Evolutionary conservation across 768 basidiomycete genomes (phyloP).

Genomic region (Lactarius hengduanensis): DNA sequence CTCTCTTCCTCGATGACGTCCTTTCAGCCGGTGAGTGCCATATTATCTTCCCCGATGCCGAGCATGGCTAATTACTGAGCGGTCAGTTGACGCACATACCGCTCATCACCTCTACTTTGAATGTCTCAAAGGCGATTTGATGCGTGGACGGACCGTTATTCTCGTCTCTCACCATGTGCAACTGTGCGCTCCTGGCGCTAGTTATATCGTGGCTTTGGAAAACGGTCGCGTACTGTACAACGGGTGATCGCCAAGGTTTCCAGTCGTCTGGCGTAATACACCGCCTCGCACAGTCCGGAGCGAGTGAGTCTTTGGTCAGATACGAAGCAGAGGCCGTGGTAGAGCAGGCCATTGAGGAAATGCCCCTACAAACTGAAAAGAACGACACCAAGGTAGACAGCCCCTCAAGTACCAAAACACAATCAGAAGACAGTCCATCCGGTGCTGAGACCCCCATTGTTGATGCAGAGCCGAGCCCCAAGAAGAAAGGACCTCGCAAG

Average conservation of each 20-base stretch:
- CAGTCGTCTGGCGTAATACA: slow-evolving; percentile 62
- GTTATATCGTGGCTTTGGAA: slow-evolving; percentile 80
- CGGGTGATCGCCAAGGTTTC: slow-evolving; percentile 69
- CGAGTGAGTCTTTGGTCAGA: slow-evolving; percentile 32
- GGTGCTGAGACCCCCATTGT: slow-evolving; percentile 39
- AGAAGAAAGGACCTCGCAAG: slow-evolving; percentile 69
- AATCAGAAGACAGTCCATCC: slow-evolving; percentile 46
- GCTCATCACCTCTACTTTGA: slow-evolving; percentile 78
- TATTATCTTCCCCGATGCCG: not conserved
- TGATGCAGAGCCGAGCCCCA: slow-evolving; percentile 31
- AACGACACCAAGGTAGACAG: slow-evolving; percentile 38
- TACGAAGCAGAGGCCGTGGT: slow-evolving; percentile 41
- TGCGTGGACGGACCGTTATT: slow-evolving; percentile 77
- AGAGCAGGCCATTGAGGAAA: slow-evolving; percentile 34
- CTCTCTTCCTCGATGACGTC: slow-evolving; percentile 84
- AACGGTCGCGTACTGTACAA: slow-evolving; percentile 74
- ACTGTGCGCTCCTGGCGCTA: slow-evolving; percentile 76
- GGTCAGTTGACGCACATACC: slow-evolving; percentile 77
- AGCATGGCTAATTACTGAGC: slow-evolving; percentile 3
- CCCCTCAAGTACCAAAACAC: slow-evolving; percentile 13
- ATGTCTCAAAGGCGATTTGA: slow-evolving; percentile 76
- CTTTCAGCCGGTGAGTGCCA: slow-evolving; percentile 43
- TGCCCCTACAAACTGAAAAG: slow-evolving; percentile 7
- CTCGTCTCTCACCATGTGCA: slow-evolving; percentile 95
- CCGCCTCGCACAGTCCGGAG: slow-evolving; percentile 60